These are phyloP conservation scores for Cymbopogon flexuosus DNA, from an alignment of 202 grass and related monocot genomes.

Conservation along the genomic window DNA sequence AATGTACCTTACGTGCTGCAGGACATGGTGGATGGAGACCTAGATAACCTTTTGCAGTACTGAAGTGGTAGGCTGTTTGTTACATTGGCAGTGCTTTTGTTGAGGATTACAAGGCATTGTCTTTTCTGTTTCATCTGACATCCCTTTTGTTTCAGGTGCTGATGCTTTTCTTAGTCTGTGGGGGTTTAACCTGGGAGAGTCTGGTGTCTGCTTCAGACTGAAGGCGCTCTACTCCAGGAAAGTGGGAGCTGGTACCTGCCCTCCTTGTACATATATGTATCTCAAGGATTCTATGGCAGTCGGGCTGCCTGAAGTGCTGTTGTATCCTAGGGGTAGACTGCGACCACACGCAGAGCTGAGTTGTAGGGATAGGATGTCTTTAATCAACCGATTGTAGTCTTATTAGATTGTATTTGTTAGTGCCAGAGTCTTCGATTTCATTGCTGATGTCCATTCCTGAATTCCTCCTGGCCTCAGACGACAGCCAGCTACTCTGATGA, in stretches of 20 bases:
- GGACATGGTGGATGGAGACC: constrained; percentile 77
- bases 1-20: constrained; percentile 39
- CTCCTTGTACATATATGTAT: constrained; percentile 76
- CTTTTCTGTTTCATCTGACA: constrained; percentile 2
- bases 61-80: constrained; percentile 38
- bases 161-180: not conserved
- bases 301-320: constrained; percentile 17
- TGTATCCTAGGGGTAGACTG: constrained; percentile 48
- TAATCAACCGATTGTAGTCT: constrained; percentile 29
- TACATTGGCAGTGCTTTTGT: not conserved
- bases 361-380: constrained; percentile 46
- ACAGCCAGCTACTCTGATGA: not conserved
- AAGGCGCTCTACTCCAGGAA: not conserved
- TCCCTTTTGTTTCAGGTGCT: constrained; percentile 4
- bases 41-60: constrained; percentile 42
- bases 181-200: not conserved
- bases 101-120: not conserved
- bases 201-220: not conserved
- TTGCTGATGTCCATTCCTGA: constrained; percentile 24
- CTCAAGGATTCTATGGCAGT: constrained; percentile 37
- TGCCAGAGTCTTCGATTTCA: not conserved
- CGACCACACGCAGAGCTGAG: constrained; percentile 24
- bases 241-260: constrained; percentile 20
- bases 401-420: constrained; percentile 47
- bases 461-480: not conserved